A percentile compares a stretch with the other conserved stretches of the same genome.
Conservation (phyloP, 2,329 filamentous ascomycete species). For the Fusarium begoniae region DNA sequence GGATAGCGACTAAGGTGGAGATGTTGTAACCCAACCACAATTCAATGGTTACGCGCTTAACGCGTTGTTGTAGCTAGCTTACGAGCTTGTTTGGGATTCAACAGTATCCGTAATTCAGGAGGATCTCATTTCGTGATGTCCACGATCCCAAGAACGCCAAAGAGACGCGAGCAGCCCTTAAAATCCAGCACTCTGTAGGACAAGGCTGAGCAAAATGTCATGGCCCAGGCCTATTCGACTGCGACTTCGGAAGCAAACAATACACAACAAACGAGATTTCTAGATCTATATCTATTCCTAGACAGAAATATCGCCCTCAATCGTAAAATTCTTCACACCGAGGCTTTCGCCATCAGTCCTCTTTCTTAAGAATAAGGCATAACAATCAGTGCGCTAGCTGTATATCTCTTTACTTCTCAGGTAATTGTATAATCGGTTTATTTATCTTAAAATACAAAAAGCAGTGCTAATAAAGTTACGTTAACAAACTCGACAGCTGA, state of each 20-base stretch:
- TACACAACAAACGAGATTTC: rapidly evolving
- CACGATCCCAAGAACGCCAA: background rate
- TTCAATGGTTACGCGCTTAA: background rate
- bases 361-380: background rate
- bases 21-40: background rate
- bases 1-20: background rate
- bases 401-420: background rate
- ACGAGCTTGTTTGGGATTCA: background rate
- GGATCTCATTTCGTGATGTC: background rate
- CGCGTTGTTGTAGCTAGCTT: background rate
- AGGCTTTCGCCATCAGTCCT: background rate
- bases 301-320: background rate
- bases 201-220: rapidly evolving
- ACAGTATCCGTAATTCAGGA: background rate
- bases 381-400: rapidly evolving
- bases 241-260: background rate
- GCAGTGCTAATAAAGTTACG: too few species aligned
- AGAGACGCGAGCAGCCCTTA: background rate
- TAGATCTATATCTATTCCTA: background rate
- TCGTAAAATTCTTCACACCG: rapidly evolving
- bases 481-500: too few species aligned
- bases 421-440: too few species aligned
- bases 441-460: too few species aligned
- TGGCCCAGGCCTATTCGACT: background rate
- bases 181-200: background rate